Evolutionary conservation across 768 basidiomycete genomes (phyloP), one percentile per base, ranked within the genome.

Genomic region (Ephemerocybe angulata): DNA sequence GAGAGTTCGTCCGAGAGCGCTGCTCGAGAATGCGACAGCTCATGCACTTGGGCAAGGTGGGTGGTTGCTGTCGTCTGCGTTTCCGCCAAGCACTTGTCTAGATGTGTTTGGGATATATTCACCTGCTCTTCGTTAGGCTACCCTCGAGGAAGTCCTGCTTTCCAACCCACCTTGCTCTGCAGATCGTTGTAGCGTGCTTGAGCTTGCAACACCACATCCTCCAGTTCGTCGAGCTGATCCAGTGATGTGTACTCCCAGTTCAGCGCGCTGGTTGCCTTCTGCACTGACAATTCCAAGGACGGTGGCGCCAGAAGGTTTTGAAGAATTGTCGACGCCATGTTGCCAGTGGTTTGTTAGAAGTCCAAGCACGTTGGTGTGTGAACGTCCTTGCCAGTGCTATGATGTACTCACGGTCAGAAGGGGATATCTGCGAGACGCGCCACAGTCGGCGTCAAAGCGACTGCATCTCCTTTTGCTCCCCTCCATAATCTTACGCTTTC

Each of bases 1-100:
- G 84, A 73, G 11, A 95, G 75, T 66, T 93, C 87, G 63, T 96
- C 93, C 15, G 83, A 80, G 19, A 95, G 72, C 1, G 81, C 82
- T 69, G 93, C 89, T 24, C 93, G 79, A 30, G 87, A 70, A n/a
- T 89, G 75, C 1, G 90, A 85, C 37, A 93, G 73, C 53, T 87
- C 84, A 63, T 90, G 86, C 0, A 89, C 88, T 8, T 82, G 78
- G 50, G 78, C 73, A 31, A 90, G 72, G 30, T 86, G 75, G 22
- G 69, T 65, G 50, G 80, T 66, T 1, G 81, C 78, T 21, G 73
- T 66, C 11, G 67, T 58, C 37, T 80, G 80, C 3, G 86, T 80
- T 38, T 77, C 67, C 3, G 70, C 62, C 6, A 88, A 71, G 15
- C 35, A 35, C 86, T 64, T 1, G 44, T 81, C 74, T 21, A 87